Base-by-base conservation (phyloP, 352 stramenopile genomes). In the Pythium guiyangense region DNA sequence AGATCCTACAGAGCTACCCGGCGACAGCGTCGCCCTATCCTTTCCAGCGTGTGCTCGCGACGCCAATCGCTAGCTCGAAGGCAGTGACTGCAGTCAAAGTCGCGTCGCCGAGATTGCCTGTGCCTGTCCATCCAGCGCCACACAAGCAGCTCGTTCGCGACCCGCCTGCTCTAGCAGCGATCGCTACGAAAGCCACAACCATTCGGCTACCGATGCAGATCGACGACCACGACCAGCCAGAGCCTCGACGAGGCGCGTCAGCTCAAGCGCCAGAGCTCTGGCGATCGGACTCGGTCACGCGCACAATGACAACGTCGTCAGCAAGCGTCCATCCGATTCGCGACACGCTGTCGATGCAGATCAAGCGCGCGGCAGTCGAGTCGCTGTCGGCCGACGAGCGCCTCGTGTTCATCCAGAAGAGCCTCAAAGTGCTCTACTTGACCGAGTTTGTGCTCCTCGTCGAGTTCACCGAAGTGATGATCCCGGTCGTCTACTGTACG, bases 391-490 rank as follows among this genome's bases (percentile, higher is more conserved):
- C 49, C 0, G 59, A 74, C 18, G 40, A 62, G 17, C 51, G 37
- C 25, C 57, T 69, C 10, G 34, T 62, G 18, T 72, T 75, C 18
- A 49, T 66, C 1, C 22, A 59, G 0, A 44, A 63, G 12, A 49
- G 64, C 0, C 50, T 66, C 5, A 49, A 66, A 34, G 43, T 78
- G 37, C 59, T 83, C 3, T 74, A 79, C 39, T 59, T 77, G 47
- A 71, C 73, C 3, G 70, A 80, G 62, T 84, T 77, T 14, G 31
- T 80, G 18, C 25, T 79, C 22, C 54, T 79, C 49, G 60, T 73
- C 42, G 73, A 83, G 50, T 78, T 69, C 27, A 60, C 72, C 3
- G 68, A 79, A 37, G 66, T 76, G 4, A 59, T 72, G 27, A 63
- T 83, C 17, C 69, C 73, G 6, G 18, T 70, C 4, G 68, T 80